phyloP scores from a whole-genome alignment of 2,329 filamentous ascomycete species.

The Neofusicoccum kwambonambiense region DNA sequence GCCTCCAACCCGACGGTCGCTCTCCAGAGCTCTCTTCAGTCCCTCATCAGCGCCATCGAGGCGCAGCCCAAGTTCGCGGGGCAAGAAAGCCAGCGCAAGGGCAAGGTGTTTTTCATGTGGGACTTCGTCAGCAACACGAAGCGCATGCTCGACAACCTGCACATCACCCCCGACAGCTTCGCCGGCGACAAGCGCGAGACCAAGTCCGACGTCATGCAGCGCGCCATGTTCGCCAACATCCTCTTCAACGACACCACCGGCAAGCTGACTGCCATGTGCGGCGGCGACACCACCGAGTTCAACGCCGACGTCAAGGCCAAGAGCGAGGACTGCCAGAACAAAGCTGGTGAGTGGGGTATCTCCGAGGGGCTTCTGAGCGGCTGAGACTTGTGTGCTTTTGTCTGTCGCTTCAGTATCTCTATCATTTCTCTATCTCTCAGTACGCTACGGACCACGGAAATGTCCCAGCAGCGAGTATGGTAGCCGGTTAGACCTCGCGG shows the following conservation, averaged over 20 bases:
- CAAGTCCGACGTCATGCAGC: constrained; percentile 15
- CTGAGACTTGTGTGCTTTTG: background rate
- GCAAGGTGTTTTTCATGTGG: constrained; percentile 15
- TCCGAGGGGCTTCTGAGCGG: background rate
- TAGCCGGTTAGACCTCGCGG: no score
- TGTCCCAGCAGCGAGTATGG: no score
- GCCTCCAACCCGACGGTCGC: background rate
- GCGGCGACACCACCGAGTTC: constrained; percentile 4
- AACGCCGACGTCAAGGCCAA: background rate
- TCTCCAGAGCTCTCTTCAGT: background rate
- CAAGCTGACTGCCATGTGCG: constrained; percentile 4
- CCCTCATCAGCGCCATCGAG: constrained; percentile 6
- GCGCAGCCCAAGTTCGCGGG: background rate
- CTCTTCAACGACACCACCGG: constrained; percentile 14
- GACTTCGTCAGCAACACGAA: constrained; percentile 9
- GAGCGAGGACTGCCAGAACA: background rate
- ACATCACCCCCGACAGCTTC: background rate
- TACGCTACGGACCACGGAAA: no score
- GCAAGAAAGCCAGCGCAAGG: background rate
- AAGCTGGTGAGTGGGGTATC: background rate
- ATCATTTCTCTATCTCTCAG: background rate
- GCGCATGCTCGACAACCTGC: background rate
- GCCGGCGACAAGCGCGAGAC: background rate
- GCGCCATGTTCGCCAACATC: constrained; percentile 11
- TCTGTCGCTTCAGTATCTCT: background rate